Percentiles rank a stretch among this genome's conserved stretches.
Conservation (phyloP, 1,284 basidiomycete genomes). For the Entoloma clypeatum region DNA sequence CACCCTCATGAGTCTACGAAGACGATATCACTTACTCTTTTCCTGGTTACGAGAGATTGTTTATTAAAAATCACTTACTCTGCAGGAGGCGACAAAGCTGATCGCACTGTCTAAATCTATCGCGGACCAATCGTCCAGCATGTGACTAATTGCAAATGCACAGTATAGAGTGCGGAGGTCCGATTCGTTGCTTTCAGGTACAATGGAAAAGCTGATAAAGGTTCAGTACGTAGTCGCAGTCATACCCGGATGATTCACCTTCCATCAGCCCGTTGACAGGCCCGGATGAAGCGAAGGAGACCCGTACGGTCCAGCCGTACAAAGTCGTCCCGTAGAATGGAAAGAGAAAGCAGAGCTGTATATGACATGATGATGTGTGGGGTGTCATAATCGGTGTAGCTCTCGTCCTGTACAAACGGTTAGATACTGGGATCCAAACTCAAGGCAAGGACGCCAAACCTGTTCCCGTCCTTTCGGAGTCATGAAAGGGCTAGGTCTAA, state of each 20-base stretch:
- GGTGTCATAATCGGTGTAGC: conserved; percentile 50
- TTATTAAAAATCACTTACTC: conserved; percentile 54
- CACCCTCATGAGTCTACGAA: conserved; percentile 85
- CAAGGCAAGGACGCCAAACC: conserved; percentile 7
- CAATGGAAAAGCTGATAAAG: conserved; percentile 66
- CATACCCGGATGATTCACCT: no score
- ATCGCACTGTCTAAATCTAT: conserved; percentile 61
- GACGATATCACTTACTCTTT: conserved; percentile 2
- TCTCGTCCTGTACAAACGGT: conserved; percentile 24
- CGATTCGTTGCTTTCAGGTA: conserved; percentile 60
- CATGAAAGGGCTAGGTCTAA: conserved; percentile 74
- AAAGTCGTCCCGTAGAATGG: conserved; percentile 82
- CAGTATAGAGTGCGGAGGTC: conserved; percentile 88
- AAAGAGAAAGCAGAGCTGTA: conserved; percentile 76
- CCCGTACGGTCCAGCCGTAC: conserved; percentile 60
- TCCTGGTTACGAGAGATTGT: conserved; percentile 6
- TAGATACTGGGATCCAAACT: neutral
- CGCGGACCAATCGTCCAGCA: conserved; percentile 78
- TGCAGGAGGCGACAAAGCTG: conserved; percentile 63
- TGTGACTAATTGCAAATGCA: conserved; percentile 76
- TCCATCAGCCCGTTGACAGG: conserved; percentile 77
- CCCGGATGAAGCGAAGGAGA: conserved; percentile 56
- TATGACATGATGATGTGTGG: conserved; percentile 94
- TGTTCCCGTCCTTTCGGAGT: conserved; percentile 26
- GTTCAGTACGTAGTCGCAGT: no score